These are phyloP conservation scores for Fulvia fulva DNA, from an alignment of 2,329 filamentous ascomycete genomes.

Conservation along the genomic window DNA sequence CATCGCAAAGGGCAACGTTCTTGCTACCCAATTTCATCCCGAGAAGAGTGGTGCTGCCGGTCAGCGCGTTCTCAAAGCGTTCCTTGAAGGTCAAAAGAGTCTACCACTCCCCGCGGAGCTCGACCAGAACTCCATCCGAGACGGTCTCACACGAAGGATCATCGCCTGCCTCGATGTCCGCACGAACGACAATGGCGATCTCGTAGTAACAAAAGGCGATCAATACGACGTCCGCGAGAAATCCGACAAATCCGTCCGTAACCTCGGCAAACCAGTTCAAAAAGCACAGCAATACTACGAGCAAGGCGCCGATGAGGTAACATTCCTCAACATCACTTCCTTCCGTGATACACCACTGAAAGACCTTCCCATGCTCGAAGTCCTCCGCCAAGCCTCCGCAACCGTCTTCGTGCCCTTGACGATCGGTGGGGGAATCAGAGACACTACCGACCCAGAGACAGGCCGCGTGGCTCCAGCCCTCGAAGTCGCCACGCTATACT, in stretches of 20 bases:
- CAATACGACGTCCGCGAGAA: constrained; percentile 98
- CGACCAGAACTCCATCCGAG: constrained; percentile 36
- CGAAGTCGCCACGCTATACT: constrained; percentile 94
- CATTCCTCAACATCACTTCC: constrained; percentile 96
- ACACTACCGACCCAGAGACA: constrained; percentile 78
- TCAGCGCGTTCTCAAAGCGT: constrained; percentile 76
- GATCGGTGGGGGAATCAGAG: constrained; percentile 90
- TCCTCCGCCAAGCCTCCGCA: constrained; percentile 77
- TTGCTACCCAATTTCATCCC: constrained; percentile 94
- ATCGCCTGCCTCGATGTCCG: constrained; percentile 97
- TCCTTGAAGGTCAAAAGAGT: constrained; percentile 68
- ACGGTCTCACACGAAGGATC: constrained; percentile 84
- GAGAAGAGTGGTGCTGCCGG: constrained; percentile 94
- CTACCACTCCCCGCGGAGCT: constrained; percentile 47
- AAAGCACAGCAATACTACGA: constrained; percentile 93
- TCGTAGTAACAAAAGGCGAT: constrained; percentile 97
- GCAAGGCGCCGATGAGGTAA: constrained; percentile 93
- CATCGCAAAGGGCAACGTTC: constrained; percentile 76
- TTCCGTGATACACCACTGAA: constrained; percentile 93
- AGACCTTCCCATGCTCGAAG: constrained; percentile 93
- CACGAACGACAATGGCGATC: constrained; percentile 86
- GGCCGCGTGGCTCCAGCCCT: constrained; percentile 82
- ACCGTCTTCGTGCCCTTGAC: constrained; percentile 96
- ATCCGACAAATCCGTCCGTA: constrained; percentile 67
- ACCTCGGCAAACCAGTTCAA: constrained; percentile 93